Percentiles rank a stretch among this genome's conserved stretches.
Evolutionary conservation across 2,329 filamentous ascomycete genomes (phyloP).

Genomic region (Pleomassaria siparia): DNA sequence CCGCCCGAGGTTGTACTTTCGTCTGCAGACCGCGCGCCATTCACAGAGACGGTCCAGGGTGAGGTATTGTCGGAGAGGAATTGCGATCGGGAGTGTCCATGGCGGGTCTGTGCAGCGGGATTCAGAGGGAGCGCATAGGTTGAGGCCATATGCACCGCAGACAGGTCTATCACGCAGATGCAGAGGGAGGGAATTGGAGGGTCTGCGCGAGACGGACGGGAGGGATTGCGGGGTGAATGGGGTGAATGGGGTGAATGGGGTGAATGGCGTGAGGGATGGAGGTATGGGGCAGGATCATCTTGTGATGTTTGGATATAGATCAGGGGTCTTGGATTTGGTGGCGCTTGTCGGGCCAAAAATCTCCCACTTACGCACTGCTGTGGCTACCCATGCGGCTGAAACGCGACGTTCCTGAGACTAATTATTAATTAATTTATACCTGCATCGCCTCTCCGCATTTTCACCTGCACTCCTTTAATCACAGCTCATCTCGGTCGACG

Average conservation of each 20-base stretch:
- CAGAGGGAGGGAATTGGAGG: constrained; percentile 1
- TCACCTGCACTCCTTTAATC: background rate
- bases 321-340: constrained; percentile 7
- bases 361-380: constrained; percentile 5
- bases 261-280: constrained; percentile 10
- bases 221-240: constrained; percentile 12
- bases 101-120: constrained; percentile 33
- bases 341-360: constrained; percentile 3
- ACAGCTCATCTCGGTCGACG: background rate
- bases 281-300: constrained; percentile 8
- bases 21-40: constrained; percentile 25
- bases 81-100: constrained; percentile 45
- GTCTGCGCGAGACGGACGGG: constrained; percentile 6
- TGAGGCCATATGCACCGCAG: constrained; percentile 43
- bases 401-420: too few species aligned
- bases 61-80: constrained; percentile 27
- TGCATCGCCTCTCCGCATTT: background rate
- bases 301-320: constrained; percentile 24
- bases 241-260: too few species aligned
- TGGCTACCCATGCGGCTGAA: constrained; percentile 2
- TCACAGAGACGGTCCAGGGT: constrained; percentile 19
- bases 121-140: constrained; percentile 48
- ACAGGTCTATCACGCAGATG: constrained; percentile 7
- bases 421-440: too few species aligned
- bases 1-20: constrained; percentile 16